Base-by-base conservation (phyloP, 164 flowering plant genomes). In the Malania oleifera region DNA sequence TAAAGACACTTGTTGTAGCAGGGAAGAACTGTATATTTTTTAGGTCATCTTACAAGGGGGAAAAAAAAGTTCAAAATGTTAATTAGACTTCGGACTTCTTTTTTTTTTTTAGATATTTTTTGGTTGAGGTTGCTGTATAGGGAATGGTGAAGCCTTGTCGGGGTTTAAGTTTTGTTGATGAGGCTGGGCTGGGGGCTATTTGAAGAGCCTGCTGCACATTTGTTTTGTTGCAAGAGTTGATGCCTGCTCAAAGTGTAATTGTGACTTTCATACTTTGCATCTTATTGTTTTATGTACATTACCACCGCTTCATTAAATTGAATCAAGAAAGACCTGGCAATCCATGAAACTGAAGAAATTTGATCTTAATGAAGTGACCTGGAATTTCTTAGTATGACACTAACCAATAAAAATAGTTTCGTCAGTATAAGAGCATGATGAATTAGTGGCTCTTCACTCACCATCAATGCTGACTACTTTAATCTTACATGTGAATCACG, bases 251-350 rank as follows among this genome's bases (percentile, higher is more conserved):
- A 55, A 39, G 18, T 66, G 64, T 66, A 58, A 57, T 28, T 50
- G 18, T 53, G 50, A 35, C n/a, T n/a, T n/a, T 27, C 15, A n/a
- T 65, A 59, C 53, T 12, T 37, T 52, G n/a, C 26, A 55, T 44
- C 64, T 47, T 18, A 67, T 68, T 47, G 39, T 63, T 48, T 39
- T 61, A 35, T 57, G 70, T 62, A 66, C 61, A 62, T 60, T 44
- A 64, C 52, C 60, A 54, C 48, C 40, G 35, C n/a, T n/a, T 47
- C 11, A 44, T 53, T 44, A n/a, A 45, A 52, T 23, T 52, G 28
- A 40, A 48, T n/a, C n/a, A n/a, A n/a, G n/a, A n/a, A n/a, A n/a
- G n/a, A n/a, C n/a, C n/a, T n/a, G n/a, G n/a, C n/a, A n/a, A n/a
- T n/a, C n/a, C n/a, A n/a, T n/a, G n/a, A n/a, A n/a, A n/a, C n/a